Conservation (phyloP, 139 green algal genomes). For the Bryopsis sp. region DNA sequence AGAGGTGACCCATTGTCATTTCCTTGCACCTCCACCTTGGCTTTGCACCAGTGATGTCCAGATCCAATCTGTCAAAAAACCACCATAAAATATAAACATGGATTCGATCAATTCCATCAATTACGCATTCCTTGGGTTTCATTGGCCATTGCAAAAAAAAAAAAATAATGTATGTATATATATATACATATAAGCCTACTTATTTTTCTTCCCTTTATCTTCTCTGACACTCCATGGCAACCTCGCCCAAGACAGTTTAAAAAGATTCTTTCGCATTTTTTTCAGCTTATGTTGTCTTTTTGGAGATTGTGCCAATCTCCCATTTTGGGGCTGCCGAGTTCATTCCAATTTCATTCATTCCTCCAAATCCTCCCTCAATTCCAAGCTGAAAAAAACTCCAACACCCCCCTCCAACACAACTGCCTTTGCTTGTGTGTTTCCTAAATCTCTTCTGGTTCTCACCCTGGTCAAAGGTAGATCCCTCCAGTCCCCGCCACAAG, state of each 20-base stretch:
- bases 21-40: background rate
- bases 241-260: background rate
- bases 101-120: background rate
- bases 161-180: too few species aligned
- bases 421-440: background rate
- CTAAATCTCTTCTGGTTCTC: too few species aligned
- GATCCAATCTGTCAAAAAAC: background rate
- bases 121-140: background rate
- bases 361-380: background rate
- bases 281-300: too few species aligned
- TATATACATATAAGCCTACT: background rate
- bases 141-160: background rate
- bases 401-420: background rate
- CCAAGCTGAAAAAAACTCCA: background rate
- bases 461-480: background rate
- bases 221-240: background rate
- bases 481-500: background rate
- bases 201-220: background rate
- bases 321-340: too few species aligned
- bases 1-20: constrained; percentile 8
- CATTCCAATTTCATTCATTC: background rate
- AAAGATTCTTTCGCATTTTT: too few species aligned
- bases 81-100: background rate
- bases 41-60: background rate
- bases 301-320: too few species aligned